These are phyloP conservation scores for Canavalia gladiata DNA, from an alignment of 306 rosid genomes.

Conservation along the genomic window DNA sequence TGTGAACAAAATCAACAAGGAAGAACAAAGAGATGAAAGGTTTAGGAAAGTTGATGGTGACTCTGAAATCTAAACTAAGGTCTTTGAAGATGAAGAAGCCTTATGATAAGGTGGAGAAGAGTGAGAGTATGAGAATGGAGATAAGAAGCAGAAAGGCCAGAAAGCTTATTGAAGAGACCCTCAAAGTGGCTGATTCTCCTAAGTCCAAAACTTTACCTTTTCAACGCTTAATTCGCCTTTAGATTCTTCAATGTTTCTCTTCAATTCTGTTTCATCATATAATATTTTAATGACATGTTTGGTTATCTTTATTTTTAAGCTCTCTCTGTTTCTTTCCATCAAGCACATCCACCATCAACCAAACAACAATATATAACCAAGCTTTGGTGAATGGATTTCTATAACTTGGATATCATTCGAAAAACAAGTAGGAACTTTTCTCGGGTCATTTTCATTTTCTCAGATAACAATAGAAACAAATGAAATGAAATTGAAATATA, in stretches of 20 bases:
- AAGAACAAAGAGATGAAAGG: constrained; percentile 53
- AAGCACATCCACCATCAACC: constrained; percentile 1
- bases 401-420: neutral
- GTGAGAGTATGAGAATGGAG: constrained; percentile 98
- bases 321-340: neutral
- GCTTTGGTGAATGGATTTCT: neutral
- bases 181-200: constrained; percentile 87
- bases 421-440: neutral
- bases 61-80: constrained; percentile 74
- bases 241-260: neutral
- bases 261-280: neutral
- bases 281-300: neutral
- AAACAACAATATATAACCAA: neutral
- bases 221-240: constrained; percentile 33
- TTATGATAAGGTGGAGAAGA: constrained; percentile 90
- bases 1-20: constrained; percentile 35
- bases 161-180: constrained; percentile 78
- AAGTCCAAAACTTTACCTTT: constrained; percentile 59
- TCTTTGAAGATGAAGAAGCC: constrained; percentile 76
- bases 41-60: constrained; percentile 68
- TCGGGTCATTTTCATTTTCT: neutral
- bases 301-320: neutral
- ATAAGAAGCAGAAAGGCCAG: constrained; percentile 89
- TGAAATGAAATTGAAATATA: too few species aligned
- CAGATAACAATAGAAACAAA: neutral